Evolutionary conservation across 345 rosid genomes (phyloP), one percentile per base, ranked within the genome.

Genomic region (Psidium friedrichsthalianum): DNA sequence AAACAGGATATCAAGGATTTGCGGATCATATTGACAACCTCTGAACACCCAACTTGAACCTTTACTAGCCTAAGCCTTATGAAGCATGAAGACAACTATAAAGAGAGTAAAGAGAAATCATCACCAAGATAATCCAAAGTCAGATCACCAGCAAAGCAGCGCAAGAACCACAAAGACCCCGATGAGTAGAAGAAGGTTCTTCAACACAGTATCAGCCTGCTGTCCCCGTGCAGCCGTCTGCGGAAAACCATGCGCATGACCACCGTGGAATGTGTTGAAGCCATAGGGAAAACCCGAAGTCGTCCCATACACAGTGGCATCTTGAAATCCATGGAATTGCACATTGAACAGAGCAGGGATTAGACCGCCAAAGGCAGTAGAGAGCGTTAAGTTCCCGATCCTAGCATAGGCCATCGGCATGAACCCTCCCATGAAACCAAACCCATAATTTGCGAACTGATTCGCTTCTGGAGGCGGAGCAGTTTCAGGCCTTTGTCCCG

Each of bases 401-500:
- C 97, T 91, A 5, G 96, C 90, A 83, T 94, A 88, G 3, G 95
- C 94, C 94, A 88, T 87, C 0, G 98, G 99, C 85, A 92, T 91
- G 89, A 92, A 92, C 27, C 98, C 97, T 0, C 98, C 98, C 92
- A 88, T 89, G 59, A 91, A 90, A 58, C 97, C 97, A 87, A 94
- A 86, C 84, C 98, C 94, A 15, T 89, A 87, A 84, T 93, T 93
- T 32, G 92, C 86, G 27, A 93, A 90, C 25, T 84, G 91, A 87
- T 91, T 90, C 3, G 93, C 85, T 2, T 88, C 91, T 1, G 92
- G 91, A 40, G 94, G 93, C 32, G 92, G 89, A 11, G 96, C 97
- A 0, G 95, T 96, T 59, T 94, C 95, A 0, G 97, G 97, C 85
- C 99, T 92, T 83, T 93, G 98, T 56, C 99, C 99, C 0, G 95